A percentile compares a stretch with the other conserved stretches of the same genome.
Conservation (phyloP, 1,284 basidiomycete species). For the Prillingera fragicola region DNA sequence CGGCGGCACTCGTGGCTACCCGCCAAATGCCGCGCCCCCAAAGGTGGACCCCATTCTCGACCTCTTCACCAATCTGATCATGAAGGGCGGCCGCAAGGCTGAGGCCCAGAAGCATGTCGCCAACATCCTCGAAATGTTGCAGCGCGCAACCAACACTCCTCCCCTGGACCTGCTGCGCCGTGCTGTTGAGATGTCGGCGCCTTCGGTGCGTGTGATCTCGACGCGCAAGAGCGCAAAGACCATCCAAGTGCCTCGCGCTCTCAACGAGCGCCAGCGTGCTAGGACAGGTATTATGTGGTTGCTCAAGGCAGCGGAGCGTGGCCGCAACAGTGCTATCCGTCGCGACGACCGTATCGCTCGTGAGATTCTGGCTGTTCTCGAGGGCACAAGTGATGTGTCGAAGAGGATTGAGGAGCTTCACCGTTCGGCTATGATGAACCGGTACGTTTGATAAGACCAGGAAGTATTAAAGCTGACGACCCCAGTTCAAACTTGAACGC, state of each 20-base stretch:
- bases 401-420: slow-evolving; percentile 62
- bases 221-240: slow-evolving; percentile 59
- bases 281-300: slow-evolving; percentile 63
- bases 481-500: slow-evolving; percentile 22
- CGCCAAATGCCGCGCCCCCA: slow-evolving; percentile 55
- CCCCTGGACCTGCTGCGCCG: slow-evolving; percentile 70
- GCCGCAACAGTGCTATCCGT: slow-evolving; percentile 52
- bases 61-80: slow-evolving; percentile 63
- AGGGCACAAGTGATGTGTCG: slow-evolving; percentile 57
- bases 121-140: slow-evolving; percentile 55
- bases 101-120: slow-evolving; percentile 59
- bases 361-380: slow-evolving; percentile 64
- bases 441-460: slow-evolving; percentile 55
- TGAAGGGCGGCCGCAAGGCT: slow-evolving; percentile 63
- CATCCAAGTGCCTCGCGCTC: slow-evolving; percentile 59
- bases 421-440: slow-evolving; percentile 67
- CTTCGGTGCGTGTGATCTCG: slow-evolving; percentile 57
- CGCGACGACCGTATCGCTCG: slow-evolving; percentile 65
- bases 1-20: slow-evolving; percentile 28
- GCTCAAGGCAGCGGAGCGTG: slow-evolving; percentile 55
- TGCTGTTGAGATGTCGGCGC: slow-evolving; percentile 62
- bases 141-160: slow-evolving; percentile 64
- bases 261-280: slow-evolving; percentile 71
- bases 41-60: slow-evolving; percentile 68
- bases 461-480: background rate